Percentiles rank a stretch among this genome's conserved stretches.
Evolutionary conservation across 768 basidiomycete species (phyloP).

Genomic region (Cubamyces lactineus): DNA sequence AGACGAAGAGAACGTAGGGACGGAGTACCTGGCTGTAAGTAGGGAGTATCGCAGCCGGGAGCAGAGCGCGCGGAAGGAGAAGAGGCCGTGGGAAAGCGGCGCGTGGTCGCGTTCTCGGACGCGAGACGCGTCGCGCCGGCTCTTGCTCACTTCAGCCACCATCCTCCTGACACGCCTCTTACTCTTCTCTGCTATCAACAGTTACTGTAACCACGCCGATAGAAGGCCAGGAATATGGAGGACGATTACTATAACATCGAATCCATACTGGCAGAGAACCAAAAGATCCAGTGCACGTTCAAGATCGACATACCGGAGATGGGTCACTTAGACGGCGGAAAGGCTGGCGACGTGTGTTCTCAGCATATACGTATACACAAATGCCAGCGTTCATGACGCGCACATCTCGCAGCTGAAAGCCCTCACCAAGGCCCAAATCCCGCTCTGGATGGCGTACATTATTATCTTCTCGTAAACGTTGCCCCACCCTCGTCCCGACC

Average conservation of each 20-base stretch:
- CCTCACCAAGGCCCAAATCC: conserved; percentile 76
- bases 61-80: neutral
- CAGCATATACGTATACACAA: neutral
- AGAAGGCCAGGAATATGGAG: conserved; percentile 59
- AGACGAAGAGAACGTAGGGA: neutral
- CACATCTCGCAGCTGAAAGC: conserved; percentile 67
- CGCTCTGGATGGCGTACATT: conserved; percentile 90
- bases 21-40: neutral
- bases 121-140: conserved; percentile 26
- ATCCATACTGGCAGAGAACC: conserved; percentile 86
- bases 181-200: neutral
- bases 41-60: neutral
- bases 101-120: conserved; percentile 17
- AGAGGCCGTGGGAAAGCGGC: conserved; percentile 19
- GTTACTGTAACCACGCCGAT: neutral
- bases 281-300: conserved; percentile 96
- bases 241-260: conserved; percentile 92
- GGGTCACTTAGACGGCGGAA: conserved; percentile 88
- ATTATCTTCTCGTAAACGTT: conserved; percentile 72
- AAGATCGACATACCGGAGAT: conserved; percentile 81
- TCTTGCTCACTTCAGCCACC: conserved; percentile 7
- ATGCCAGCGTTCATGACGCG: neutral
- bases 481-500: neutral
- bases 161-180: neutral
- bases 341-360: conserved; percentile 74